A percentile compares a stretch with the other conserved stretches of the same genome.
These are phyloP conservation scores for Kwoniella dejecticola DNA, from an alignment of 768 basidiomycete genomes.

Conservation along the genomic window DNA sequence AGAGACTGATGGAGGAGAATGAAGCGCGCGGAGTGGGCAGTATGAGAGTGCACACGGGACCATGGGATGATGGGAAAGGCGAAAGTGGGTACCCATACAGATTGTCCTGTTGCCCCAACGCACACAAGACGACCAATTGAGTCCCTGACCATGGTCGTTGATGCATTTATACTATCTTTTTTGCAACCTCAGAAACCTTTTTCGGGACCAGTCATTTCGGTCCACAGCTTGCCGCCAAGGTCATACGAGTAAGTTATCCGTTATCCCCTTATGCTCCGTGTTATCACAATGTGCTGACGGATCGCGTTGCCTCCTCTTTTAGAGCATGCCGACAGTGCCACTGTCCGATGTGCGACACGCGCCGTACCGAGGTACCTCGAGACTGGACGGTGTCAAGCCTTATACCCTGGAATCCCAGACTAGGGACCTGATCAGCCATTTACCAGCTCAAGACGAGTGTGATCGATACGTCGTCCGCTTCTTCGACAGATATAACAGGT, in stretches of 20 bases:
- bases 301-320: not conserved
- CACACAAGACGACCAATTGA: too few species aligned
- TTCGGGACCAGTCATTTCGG: constrained; percentile 38
- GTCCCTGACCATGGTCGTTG: not conserved
- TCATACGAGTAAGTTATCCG: constrained; percentile 18
- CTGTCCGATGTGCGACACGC: constrained; percentile 19
- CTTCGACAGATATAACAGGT: constrained; percentile 34
- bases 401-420: constrained; percentile 23
- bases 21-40: constrained; percentile 14
- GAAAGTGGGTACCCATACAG: constrained; percentile 6
- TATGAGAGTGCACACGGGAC: constrained; percentile 11
- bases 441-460: constrained; percentile 7
- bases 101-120: too few species aligned
- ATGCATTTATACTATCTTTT: not conserved
- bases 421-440: constrained; percentile 22
- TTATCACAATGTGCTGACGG: too few species aligned
- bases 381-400: constrained; percentile 21
- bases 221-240: constrained; percentile 26
- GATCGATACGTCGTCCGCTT: constrained; percentile 20
- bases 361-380: constrained; percentile 5
- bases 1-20: constrained; percentile 19
- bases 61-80: constrained; percentile 5
- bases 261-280: not conserved
- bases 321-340: constrained; percentile 21
- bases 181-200: constrained; percentile 13